A percentile compares a stretch with the other conserved stretches of the same genome.
Conservation (phyloP, 192 early-diverging fungal genomes). For the Lobulomyces angularis region DNA sequence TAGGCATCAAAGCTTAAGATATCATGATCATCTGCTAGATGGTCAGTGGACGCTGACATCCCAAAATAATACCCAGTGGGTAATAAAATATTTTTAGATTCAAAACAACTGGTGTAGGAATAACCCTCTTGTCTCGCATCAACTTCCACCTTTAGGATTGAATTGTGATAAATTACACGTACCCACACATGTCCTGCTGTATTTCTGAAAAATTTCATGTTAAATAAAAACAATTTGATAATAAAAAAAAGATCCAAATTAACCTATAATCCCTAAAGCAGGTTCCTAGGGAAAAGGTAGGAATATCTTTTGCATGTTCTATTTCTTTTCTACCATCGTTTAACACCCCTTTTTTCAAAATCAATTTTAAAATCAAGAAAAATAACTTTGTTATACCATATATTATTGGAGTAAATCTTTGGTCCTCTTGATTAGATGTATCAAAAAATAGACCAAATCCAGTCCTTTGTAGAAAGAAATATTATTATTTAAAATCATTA, state of each 20-base stretch:
- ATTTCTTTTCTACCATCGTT: constrained; percentile 52
- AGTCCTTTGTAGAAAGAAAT: not conserved
- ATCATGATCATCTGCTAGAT: constrained; percentile 61
- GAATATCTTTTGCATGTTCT: constrained; percentile 25
- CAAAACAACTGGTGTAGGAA: constrained; percentile 43
- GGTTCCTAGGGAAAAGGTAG: constrained; percentile 11
- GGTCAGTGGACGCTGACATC: constrained; percentile 20
- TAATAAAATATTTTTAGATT: constrained; percentile 31
- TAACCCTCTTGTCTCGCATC: constrained; percentile 42
- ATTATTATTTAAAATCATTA: not conserved
- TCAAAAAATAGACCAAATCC: constrained; percentile 55
- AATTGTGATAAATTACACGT: constrained; percentile 46
- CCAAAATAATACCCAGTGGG: constrained; percentile 69
- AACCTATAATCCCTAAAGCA: not conserved
- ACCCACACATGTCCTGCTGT: constrained; percentile 34
- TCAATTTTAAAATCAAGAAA: constrained; percentile 17
- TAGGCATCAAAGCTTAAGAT: constrained; percentile 51
- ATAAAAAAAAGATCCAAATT: constrained; percentile 38
- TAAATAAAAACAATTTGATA: no score
- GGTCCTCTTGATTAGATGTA: constrained; percentile 20
- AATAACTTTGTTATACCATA: not conserved
- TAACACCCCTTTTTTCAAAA: constrained; percentile 40
- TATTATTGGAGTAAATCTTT: constrained; percentile 7
- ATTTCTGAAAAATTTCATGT: constrained; percentile 62
- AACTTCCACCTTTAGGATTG: constrained; percentile 35